phyloP scores from a whole-genome alignment of 2,329 filamentous ascomycete genomes.

The Calonectria fujianensis region DNA sequence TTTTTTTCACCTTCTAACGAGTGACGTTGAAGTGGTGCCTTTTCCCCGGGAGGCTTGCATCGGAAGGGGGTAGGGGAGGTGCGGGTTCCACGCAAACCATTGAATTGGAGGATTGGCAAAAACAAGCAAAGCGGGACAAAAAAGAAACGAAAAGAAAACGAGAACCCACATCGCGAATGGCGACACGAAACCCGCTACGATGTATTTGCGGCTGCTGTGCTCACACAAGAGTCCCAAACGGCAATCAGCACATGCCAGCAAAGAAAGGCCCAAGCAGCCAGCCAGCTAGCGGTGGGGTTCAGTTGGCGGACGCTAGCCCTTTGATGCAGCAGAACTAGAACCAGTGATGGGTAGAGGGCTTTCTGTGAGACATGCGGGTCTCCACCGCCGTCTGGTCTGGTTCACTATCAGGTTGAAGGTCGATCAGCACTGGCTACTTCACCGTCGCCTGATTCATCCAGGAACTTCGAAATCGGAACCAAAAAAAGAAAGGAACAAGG shows the following conservation, averaged over 20 bases:
- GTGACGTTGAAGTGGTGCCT: conserved; percentile 11
- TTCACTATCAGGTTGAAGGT: conserved; percentile 38
- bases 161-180: conserved; percentile 1
- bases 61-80: neutral
- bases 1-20: neutral
- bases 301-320: conserved; percentile 34
- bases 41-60: conserved; percentile 31
- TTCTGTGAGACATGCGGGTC: conserved; percentile 47
- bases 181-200: conserved; percentile 21
- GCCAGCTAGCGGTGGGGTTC: conserved; percentile 23
- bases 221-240: conserved; percentile 12
- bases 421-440: conserved; percentile 21
- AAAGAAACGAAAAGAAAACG: conserved; percentile 16
- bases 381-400: conserved; percentile 35
- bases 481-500: conserved; percentile 5
- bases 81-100: conserved; percentile 25
- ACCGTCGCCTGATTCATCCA: conserved; percentile 17
- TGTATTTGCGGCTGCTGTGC: conserved; percentile 18
- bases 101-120: conserved; percentile 12
- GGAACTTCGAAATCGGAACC: neutral
- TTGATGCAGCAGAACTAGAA: conserved; percentile 32
- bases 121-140: conserved; percentile 5
- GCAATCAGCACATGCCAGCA: conserved; percentile 2
- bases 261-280: conserved; percentile 17
- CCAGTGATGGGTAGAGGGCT: conserved; percentile 23